These are phyloP conservation scores for Hericium erinaceus DNA, from an alignment of 768 basidiomycete genomes.

Conservation along the genomic window DNA sequence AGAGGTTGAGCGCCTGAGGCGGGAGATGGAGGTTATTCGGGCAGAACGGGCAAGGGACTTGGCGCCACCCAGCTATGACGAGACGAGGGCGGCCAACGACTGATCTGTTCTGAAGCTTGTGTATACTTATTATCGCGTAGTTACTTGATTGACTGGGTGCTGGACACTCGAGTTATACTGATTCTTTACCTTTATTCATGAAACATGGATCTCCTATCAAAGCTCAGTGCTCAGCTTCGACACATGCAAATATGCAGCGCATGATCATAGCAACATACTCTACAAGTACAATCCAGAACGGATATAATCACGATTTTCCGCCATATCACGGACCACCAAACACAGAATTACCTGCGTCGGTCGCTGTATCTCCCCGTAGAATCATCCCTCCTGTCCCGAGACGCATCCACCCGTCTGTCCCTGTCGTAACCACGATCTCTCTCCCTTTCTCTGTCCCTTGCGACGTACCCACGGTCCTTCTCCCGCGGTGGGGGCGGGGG, in stretches of 20 bases:
- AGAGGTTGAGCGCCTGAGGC: neutral
- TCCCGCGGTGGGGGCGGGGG: neutral
- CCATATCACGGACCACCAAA: neutral
- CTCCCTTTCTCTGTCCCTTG: constrained; percentile 1
- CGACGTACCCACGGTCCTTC: constrained; percentile 1
- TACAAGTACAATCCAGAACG: neutral
- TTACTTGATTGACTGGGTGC: too few species aligned
- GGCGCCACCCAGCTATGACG: neutral
- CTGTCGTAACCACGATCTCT: neutral
- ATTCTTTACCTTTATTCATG: too few species aligned
- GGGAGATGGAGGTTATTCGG: neutral
- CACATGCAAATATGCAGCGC: too few species aligned
- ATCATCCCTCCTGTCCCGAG: constrained; percentile 5
- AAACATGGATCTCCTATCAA: too few species aligned
- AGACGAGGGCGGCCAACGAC: neutral
- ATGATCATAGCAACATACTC: neutral
- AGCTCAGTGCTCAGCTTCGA: too few species aligned
- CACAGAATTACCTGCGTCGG: constrained; percentile 5
- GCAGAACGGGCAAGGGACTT: neutral
- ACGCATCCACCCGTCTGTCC: too few species aligned
- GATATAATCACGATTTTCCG: neutral
- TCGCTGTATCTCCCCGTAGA: constrained; percentile 10
- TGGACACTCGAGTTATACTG: too few species aligned
- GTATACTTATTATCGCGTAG: too few species aligned
- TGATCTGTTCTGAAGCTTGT: too few species aligned